phyloP scores from a whole-genome alignment of 345 rosid genomes.

The Kandelia obovata region DNA sequence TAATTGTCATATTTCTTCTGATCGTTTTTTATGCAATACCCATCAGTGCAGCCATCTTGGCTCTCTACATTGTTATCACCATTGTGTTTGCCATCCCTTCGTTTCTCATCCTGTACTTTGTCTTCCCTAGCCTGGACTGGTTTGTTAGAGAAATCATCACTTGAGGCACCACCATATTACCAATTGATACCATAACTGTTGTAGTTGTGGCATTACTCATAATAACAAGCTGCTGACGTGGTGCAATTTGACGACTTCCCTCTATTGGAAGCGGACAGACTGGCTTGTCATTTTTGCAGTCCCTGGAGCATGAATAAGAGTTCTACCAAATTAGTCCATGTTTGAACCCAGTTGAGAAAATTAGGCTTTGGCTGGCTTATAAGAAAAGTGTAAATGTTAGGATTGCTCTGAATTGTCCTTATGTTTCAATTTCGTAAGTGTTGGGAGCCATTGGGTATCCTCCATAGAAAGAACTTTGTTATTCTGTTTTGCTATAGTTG shows the following conservation, averaged over 20 bases:
- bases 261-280: background rate
- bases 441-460: background rate
- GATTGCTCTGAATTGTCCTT: background rate
- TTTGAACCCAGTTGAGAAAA: background rate
- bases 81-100: constrained; percentile 81
- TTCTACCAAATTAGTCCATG: background rate
- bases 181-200: background rate
- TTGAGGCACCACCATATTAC: constrained; percentile 12
- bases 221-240: background rate
- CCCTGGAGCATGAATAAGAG: background rate
- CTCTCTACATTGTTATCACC: constrained; percentile 70
- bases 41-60: constrained; percentile 76
- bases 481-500: background rate
- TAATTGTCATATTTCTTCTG: constrained; percentile 77
- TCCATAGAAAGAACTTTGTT: background rate
- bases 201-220: too few species aligned
- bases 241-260: constrained; percentile 8
- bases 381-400: background rate
- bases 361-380: background rate
- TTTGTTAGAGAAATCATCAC: constrained; percentile 79
- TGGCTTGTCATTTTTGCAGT: background rate
- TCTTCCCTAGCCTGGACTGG: constrained; percentile 88
- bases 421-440: background rate
- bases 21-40: constrained; percentile 81
- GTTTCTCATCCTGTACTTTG: constrained; percentile 78